Evolutionary conservation across 345 rosid species (phyloP), one percentile per base, ranked within the genome.

Genomic region (Rhodamnia argentea): DNA sequence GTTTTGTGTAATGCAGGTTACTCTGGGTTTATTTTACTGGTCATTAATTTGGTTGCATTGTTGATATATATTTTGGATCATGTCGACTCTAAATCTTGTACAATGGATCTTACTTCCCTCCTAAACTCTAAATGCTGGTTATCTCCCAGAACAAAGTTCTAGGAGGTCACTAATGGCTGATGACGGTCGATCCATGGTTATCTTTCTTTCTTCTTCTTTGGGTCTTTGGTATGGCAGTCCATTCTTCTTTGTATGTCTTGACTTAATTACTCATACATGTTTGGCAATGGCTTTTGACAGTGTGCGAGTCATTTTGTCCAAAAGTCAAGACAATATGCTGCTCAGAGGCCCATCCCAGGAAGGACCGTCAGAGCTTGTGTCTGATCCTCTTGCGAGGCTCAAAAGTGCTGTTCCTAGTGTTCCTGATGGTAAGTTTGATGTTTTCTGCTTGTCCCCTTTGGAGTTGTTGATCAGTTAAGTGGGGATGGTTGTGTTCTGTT

Each of bases 331-430:
- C 57, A 91, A 85, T 84, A 86, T 88, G 44, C 53, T 88, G 87
- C 86, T 83, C 56, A 90, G 89, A 87, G 87, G 92, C 32, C 88
- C 91, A 26, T 91, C 95, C 37, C 94, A 88, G 83, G 96, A 94
- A 83, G 93, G 89, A 47, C 42, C 88, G 82, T 84, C 91, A 13
- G 97, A 92, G 82, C 87, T 84, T 83, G 88, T 82, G 60, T n/a
- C 92, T 32, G 94, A 82, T 82, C 26, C 92, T 75, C 83, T 85
- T 85, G 87, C 52, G 84, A 92, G 90, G 86, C 90, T 57, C 86
- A 90, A 90, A 40, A 88, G 57, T 88, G 88, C 92, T 59, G 50
- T 86, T 82, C 81, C 85, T 78, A 86, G 90, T 86, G 75, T 87
- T 70, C 87, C 89, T 52, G 93, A 93, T 85, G 94, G 95, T 94